These are phyloP conservation scores for Fagopyrum homotropicum DNA, from an alignment of 148 eudicot genomes.

Conservation along the genomic window DNA sequence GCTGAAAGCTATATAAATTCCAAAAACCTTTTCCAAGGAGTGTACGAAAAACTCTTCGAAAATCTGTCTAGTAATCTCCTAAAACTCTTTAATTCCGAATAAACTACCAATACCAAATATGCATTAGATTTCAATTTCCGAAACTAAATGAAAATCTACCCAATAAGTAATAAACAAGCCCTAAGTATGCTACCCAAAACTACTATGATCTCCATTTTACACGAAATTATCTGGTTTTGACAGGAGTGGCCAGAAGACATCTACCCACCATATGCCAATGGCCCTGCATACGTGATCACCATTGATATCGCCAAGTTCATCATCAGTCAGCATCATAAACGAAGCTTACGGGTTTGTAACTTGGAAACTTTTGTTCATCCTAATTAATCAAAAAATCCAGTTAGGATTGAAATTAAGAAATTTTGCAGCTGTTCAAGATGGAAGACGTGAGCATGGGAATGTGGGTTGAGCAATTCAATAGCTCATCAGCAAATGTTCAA, in stretches of 20 bases:
- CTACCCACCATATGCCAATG: conserved; percentile 96
- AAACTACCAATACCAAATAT: too few relatives aligned
- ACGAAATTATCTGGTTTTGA: conserved; percentile 15
- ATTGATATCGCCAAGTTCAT: conserved; percentile 62
- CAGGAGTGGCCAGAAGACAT: conserved; percentile 95
- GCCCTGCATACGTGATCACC: conserved; percentile 82
- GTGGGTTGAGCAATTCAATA: conserved; percentile 97
- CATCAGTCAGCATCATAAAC: conserved; percentile 49
- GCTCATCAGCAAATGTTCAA: conserved; percentile 51
- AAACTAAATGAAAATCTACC: too few relatives aligned
- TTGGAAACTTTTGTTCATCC: neutral
- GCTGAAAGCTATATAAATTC: too few relatives aligned
- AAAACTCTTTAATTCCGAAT: too few relatives aligned
- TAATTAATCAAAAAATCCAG: neutral
- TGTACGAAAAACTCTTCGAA: too few relatives aligned
- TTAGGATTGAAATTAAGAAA: neutral
- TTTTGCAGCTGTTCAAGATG: conserved; percentile 83
- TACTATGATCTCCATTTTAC: conserved; percentile 1
- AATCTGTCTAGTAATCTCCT: too few relatives aligned
- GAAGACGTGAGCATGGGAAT: conserved; percentile 99
- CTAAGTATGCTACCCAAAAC: neutral
- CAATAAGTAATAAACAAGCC: too few relatives aligned
- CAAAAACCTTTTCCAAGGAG: too few relatives aligned
- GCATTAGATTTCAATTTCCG: too few relatives aligned
- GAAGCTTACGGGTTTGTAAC: conserved; percentile 61